Base-by-base conservation (phyloP, 2,329 filamentous ascomycete species). In the Epichloe elymi region DNA sequence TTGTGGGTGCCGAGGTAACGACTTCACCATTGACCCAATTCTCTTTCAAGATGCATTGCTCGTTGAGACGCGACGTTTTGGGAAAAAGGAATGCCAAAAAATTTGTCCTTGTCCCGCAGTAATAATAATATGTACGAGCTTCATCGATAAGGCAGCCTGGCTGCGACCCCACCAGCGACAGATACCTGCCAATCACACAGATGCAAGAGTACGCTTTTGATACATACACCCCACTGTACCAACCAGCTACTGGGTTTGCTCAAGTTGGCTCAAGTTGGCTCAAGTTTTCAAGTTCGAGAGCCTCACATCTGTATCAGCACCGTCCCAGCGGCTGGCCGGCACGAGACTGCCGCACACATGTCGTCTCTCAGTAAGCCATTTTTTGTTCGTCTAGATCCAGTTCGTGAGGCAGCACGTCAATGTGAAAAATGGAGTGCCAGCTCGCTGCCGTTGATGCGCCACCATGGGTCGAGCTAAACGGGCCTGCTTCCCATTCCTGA, bases 301-400 rank as follows among this genome's bases (percentile, higher is more conserved):
- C 8, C 26, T 30, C 26, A 8, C 36, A 6, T 12, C 36, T 37
- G 36, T 15, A 37, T 15, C 36, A 37, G 36, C 7, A n/a, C 36
- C 36, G 33, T 36, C 36, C 35, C 36, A 46, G 42, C 23, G 49
- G 20, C 49, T 45, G n/a, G 19, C 12, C 15, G 36, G 7, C 10
- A 38, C 37, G 20, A 14, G 11, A 26, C 37, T 19, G 44, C 35
- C 36, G 46, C 40, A 14, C 33, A 33, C 23, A 53, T 53, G 51
- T 20, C 48, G n/a, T 53, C 51, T 50, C 45, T 53, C 35, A 53
- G 51, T 53, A 53, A 50, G 51, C 44, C 20, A 17, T 46, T 17
- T 39, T 4, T 15, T 0, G 26, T 38, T 19, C 17, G 37, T 42
- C 11, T 42, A 42, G 6, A 14, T 12, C 12, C 19, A 10, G 23